Conservation (phyloP, 352 stramenopile genomes). For the Globisporangium radiosum region DNA sequence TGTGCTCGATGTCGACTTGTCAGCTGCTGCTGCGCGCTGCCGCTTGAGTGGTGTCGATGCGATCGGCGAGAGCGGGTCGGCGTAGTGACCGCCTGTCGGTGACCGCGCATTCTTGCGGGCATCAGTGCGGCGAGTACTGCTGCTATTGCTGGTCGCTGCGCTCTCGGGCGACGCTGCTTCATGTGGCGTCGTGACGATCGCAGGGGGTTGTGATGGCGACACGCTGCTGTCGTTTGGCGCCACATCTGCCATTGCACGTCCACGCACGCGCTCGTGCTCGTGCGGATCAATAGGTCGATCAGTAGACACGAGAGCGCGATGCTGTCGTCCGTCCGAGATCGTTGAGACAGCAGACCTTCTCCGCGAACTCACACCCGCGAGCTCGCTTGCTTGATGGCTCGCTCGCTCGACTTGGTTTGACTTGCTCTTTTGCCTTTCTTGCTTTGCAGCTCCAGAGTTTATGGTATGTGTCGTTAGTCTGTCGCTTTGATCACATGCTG, state of each 20-base stretch:
- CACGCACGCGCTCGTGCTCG: too few relatives aligned
- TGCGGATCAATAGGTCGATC: too few relatives aligned
- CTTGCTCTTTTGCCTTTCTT: too few relatives aligned
- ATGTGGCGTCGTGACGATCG: slow-evolving; percentile 15
- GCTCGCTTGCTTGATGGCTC: too few relatives aligned
- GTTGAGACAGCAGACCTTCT: too few relatives aligned
- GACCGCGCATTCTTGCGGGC: slow-evolving; percentile 7
- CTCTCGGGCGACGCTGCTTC: slow-evolving; percentile 8
- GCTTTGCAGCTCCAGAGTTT: too few relatives aligned
- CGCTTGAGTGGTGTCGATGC: slow-evolving; percentile 81
- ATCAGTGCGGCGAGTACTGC: neutral
- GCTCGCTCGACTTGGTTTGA: too few relatives aligned
- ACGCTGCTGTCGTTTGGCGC: slow-evolving; percentile 3
- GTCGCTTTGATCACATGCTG: too few relatives aligned
- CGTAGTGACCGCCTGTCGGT: slow-evolving; percentile 47
- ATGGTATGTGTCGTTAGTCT: too few relatives aligned
- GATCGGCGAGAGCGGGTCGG: slow-evolving; percentile 74
- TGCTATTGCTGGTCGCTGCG: slow-evolving; percentile 3
- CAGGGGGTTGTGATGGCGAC: neutral
- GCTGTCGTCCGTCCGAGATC: too few relatives aligned
- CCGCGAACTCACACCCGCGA: too few relatives aligned
- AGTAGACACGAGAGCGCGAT: too few relatives aligned
- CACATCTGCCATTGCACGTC: slow-evolving; percentile 9
- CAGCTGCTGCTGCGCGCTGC: slow-evolving; percentile 31
- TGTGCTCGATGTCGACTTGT: slow-evolving; percentile 37